These are phyloP conservation scores for Parachaetomium inaequale DNA, from an alignment of 495 filamentous ascomycete genomes.

Conservation along the genomic window DNA sequence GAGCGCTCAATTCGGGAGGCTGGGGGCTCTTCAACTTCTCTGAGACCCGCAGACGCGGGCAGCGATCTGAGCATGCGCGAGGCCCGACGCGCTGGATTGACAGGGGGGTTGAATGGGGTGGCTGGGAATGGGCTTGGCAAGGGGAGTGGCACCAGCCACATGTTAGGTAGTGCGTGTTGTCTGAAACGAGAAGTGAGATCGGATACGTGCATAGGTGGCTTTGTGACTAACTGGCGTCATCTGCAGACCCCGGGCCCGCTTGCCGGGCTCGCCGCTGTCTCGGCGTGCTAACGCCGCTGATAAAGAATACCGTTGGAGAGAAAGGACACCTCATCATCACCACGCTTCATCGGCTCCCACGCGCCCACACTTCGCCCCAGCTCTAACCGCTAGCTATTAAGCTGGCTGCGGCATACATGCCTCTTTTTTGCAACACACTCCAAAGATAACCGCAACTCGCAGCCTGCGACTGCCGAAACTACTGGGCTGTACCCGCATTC, in stretches of 20 bases:
- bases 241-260: not conserved
- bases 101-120: conserved; percentile 24
- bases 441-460: not conserved
- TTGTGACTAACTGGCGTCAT: conserved; percentile 1
- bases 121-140: conserved; percentile 16
- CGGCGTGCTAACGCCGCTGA: conserved; percentile 4
- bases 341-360: not conserved
- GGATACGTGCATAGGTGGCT: conserved; percentile 4
- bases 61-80: conserved; percentile 2
- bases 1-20: conserved; percentile 12
- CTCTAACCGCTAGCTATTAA: not conserved
- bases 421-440: not conserved
- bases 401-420: not conserved
- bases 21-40: conserved; percentile 12
- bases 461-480: not conserved
- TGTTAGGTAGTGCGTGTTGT: not conserved
- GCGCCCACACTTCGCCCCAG: not conserved
- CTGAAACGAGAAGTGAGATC: not conserved
- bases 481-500: not conserved
- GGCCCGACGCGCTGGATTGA: conserved; percentile 1
- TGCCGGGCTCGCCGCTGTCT: not conserved
- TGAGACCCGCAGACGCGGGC: conserved; percentile 5
- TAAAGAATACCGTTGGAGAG: conserved; percentile 11
- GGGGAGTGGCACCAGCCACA: conserved; percentile 16
- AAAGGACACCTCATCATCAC: conserved; percentile 25